Evolutionary conservation across 1,284 basidiomycete species (phyloP).

Genomic region (Tilletiaria anomala): DNA sequence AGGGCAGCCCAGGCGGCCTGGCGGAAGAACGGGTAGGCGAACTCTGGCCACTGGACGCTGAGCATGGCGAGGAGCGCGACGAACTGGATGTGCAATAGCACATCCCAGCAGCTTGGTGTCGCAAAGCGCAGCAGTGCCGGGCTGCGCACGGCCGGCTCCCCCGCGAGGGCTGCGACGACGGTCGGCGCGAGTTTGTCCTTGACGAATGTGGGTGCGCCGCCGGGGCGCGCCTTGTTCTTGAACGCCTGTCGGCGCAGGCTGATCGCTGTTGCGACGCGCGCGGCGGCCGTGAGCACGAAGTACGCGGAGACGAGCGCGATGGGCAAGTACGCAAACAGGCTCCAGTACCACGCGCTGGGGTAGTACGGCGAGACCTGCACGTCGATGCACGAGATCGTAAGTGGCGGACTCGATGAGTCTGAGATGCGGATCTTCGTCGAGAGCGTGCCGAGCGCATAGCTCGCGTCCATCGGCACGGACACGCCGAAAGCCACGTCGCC

Average conservation of each 20-base stretch:
- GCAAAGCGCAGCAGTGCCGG: slow-evolving; percentile 79
- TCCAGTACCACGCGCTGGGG: slow-evolving; percentile 53
- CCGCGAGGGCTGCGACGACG: slow-evolving; percentile 70
- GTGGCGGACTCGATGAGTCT: slow-evolving; percentile 54
- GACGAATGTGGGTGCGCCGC: slow-evolving; percentile 20
- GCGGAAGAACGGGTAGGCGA: slow-evolving; percentile 52
- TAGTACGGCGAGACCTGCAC: slow-evolving; percentile 63
- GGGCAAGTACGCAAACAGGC: slow-evolving; percentile 66
- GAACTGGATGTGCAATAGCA: slow-evolving; percentile 80
- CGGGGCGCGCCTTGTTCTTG: slow-evolving; percentile 26
- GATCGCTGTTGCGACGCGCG: slow-evolving; percentile 44
- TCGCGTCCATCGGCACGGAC: slow-evolving; percentile 53
- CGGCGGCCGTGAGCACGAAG: slow-evolving; percentile 63
- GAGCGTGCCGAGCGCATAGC: slow-evolving; percentile 66
- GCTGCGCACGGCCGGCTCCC: slow-evolving; percentile 67
- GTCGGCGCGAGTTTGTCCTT: slow-evolving; percentile 23
- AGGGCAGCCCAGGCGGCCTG: slow-evolving; percentile 41
- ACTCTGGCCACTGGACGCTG: slow-evolving; percentile 81
- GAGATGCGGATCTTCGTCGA: slow-evolving; percentile 71
- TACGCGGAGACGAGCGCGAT: slow-evolving; percentile 63
- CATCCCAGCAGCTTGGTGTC: slow-evolving; percentile 80
- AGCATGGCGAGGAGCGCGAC: slow-evolving; percentile 65
- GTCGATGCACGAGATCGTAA: slow-evolving; percentile 66
- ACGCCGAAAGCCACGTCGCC: slow-evolving; percentile 71
- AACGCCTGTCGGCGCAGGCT: slow-evolving; percentile 14